phyloP scores from a whole-genome alignment of 2,329 filamentous ascomycete genomes.

The Sordariomycetes sp. region DNA sequence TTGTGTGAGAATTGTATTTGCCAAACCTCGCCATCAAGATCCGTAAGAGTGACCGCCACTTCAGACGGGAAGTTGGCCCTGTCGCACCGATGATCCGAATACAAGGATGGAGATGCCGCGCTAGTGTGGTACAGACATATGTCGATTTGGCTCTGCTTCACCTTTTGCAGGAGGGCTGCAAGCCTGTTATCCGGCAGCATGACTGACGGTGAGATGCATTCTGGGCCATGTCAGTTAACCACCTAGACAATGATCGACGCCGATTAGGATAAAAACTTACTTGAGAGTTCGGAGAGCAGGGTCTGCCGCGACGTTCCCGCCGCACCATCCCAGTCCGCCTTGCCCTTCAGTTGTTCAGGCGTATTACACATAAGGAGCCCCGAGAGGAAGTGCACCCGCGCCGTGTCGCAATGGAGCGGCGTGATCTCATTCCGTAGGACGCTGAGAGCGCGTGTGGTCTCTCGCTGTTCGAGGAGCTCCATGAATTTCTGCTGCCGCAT shows the following conservation, averaged over 20 bases:
- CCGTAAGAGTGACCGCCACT: slow-evolving; percentile 53
- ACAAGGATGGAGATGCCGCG: slow-evolving; percentile 64
- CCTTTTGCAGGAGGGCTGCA: slow-evolving; percentile 65
- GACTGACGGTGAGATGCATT: slow-evolving; percentile 84
- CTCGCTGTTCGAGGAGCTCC: slow-evolving; percentile 68
- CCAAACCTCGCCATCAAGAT: slow-evolving; percentile 71
- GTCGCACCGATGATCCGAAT: slow-evolving; percentile 78
- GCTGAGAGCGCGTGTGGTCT: slow-evolving; percentile 59
- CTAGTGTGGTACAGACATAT: slow-evolving; percentile 85
- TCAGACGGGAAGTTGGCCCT: slow-evolving; percentile 66
- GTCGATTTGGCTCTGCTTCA: slow-evolving; percentile 73
- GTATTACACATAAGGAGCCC: slow-evolving; percentile 83
- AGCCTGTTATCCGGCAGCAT: slow-evolving; percentile 93
- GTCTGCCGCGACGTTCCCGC: slow-evolving; percentile 58
- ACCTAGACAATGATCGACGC: neutral
- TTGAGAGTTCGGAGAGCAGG: slow-evolving; percentile 71
- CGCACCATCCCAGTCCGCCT: slow-evolving; percentile 78
- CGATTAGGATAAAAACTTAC: slow-evolving; percentile 33
- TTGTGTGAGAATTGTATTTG: slow-evolving; percentile 83
- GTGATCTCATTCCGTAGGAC: slow-evolving; percentile 85
- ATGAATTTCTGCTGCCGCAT: slow-evolving; percentile 90
- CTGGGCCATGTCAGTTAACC: slow-evolving; percentile 23
- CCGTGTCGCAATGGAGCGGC: slow-evolving; percentile 70
- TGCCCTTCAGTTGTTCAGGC: slow-evolving; percentile 59
- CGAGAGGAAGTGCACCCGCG: slow-evolving; percentile 52